Percentiles rank a stretch among this genome's conserved stretches.
Evolutionary conservation across 78 protist species (phyloP).

Genomic region (Dictyostelium firmibasis): DNA sequence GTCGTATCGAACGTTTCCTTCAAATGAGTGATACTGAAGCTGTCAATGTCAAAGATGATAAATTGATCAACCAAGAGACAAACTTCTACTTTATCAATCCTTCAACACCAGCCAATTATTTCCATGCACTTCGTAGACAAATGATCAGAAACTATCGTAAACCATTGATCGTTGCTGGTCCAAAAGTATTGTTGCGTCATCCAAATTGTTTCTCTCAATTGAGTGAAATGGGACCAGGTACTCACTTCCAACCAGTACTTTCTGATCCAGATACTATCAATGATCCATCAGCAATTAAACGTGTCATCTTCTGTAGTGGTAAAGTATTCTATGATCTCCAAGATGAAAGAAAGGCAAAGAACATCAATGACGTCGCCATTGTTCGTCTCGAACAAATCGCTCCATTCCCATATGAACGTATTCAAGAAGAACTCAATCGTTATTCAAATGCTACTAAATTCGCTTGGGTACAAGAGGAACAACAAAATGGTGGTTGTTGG

Average conservation of each 20-base stretch:
- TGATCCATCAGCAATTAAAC: conserved; percentile 26
- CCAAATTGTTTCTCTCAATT: conserved; percentile 73
- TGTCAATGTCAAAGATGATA: conserved; percentile 13
- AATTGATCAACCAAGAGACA: neutral
- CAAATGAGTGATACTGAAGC: conserved; percentile 81
- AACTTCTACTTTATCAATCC: conserved; percentile 87
- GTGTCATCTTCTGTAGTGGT: conserved; percentile 91
- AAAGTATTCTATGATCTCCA: conserved; percentile 88
- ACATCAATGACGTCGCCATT: conserved; percentile 50
- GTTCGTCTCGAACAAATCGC: conserved; percentile 88
- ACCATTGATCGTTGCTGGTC: conserved; percentile 93
- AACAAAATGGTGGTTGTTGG: conserved; percentile 94
- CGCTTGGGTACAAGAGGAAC: conserved; percentile 96
- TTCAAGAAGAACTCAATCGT: conserved; percentile 31
- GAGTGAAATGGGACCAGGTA: conserved; percentile 84
- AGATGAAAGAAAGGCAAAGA: conserved; percentile 46
- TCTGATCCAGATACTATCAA: conserved; percentile 64
- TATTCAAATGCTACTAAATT: conserved; percentile 73
- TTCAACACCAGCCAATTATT: conserved; percentile 98
- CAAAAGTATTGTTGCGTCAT: conserved; percentile 92
- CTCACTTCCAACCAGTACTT: conserved; percentile 86
- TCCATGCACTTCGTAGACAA: conserved; percentile 96
- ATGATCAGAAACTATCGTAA: conserved; percentile 90
- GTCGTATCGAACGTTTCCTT: conserved; percentile 94
- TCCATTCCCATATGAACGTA: conserved; percentile 91